Evolutionary conservation across 106 monocot species (phyloP), one percentile per base, ranked within the genome.

Genomic region (Platanthera guangdongensis): DNA sequence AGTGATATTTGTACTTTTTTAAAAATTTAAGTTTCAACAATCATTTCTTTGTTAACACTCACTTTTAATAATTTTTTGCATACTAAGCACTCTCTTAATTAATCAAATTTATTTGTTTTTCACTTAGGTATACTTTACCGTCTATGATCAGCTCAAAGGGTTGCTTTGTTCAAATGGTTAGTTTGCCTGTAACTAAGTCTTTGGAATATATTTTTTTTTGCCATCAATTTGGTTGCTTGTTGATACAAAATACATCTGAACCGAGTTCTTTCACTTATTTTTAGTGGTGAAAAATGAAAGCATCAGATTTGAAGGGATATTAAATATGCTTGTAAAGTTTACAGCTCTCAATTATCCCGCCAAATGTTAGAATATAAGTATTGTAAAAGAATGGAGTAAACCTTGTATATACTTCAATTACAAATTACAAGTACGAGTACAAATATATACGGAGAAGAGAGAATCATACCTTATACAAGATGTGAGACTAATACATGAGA

Each of bases 141-240:
- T 88, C 39, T 91, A 91, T 52, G 90, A 88, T 72, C 88, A 91
- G 74, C 77, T 88, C 45, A 91, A 91, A 81, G 75, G 79, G 78
- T 78, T 83, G 51, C 83, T 91, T 70, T 80, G 64, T 80, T 78
- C 88, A 76, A 80, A 86, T 88, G 90, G 90, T 91, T 77, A 75
- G 85, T 84, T 57, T 46, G 51, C 3, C 30, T 71, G 6, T 50
- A 15, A n/a, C 52, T 49, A 21, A 48, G 48, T 18, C 69, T 49
- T 16, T 47, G 11, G 30, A 30, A 21, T 65, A 39, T 39, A 39
- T 39, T 39, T 65, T 39, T 65, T 65, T 65, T 8, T 65, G 28
- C 28, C 22, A 65, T 4, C 19, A 10, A 65, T 57, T 57, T 57
- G 57, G 57, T 57, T 57, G 57, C n/a, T 57, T 57, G 51, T 30